These are phyloP conservation scores for Trichoderma koningii DNA, from an alignment of 2,329 filamentous ascomycete genomes.

Conservation along the genomic window DNA sequence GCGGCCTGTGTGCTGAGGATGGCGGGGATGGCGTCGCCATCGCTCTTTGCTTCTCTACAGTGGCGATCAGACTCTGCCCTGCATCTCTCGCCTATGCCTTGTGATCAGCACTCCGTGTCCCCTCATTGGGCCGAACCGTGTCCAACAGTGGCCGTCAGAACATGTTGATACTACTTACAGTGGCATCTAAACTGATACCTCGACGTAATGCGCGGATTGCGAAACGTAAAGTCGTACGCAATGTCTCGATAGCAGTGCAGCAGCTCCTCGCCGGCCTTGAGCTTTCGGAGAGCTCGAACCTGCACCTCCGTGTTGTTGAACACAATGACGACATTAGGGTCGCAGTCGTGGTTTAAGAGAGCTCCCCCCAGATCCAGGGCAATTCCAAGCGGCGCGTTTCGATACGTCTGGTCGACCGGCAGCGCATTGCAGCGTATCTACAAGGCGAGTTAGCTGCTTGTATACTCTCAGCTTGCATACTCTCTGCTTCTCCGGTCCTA, in stretches of 20 bases:
- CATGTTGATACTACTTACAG: conserved; percentile 2
- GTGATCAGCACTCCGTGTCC: background rate
- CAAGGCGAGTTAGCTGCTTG: background rate
- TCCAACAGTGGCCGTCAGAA: background rate
- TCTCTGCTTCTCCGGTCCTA: too few species aligned
- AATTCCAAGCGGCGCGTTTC: conserved; percentile 5
- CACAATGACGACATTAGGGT: conserved; percentile 19
- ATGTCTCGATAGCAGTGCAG: conserved; percentile 15
- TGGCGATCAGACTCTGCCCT: background rate
- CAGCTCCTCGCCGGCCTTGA: conserved; percentile 22
- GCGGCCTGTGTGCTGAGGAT: conserved; percentile 7
- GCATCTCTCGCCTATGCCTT: background rate
- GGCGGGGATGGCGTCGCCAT: background rate
- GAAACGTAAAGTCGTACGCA: conserved; percentile 15
- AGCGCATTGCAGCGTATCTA: conserved; percentile 13
- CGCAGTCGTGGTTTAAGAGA: conserved; percentile 25
- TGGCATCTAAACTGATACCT: conserved; percentile 22
- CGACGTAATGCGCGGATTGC: background rate
- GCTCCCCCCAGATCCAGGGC: conserved; percentile 14
- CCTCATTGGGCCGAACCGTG: background rate
- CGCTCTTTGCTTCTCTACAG: background rate
- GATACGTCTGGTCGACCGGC: conserved; percentile 9
- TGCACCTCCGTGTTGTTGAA: conserved; percentile 9
- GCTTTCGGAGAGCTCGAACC: background rate
- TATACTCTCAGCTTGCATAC: too few species aligned